These are phyloP conservation scores for Circinella umbellata DNA, from an alignment of 371 early-diverging fungal species.

Conservation along the genomic window DNA sequence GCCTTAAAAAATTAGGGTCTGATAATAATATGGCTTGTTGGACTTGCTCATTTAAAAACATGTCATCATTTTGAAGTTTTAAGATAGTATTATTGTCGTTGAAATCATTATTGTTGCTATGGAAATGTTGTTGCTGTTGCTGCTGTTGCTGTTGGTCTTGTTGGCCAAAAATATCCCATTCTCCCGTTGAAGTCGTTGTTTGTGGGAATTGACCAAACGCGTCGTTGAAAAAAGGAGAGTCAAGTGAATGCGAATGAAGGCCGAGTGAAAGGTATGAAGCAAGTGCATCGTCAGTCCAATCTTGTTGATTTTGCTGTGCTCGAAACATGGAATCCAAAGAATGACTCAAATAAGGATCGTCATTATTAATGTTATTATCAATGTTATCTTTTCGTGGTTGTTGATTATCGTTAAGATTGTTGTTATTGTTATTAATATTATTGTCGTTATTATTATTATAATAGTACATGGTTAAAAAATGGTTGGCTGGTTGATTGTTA, in stretches of 20 bases:
- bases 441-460: slow-evolving; percentile 5
- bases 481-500: background rate
- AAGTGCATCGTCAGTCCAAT: slow-evolving; percentile 9
- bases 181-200: background rate
- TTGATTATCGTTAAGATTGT: background rate
- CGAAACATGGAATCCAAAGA: slow-evolving; percentile 5
- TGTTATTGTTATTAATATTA: background rate
- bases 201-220: slow-evolving; percentile 3
- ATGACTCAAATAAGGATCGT: slow-evolving; percentile 6
- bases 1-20: slow-evolving; percentile 32
- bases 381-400: background rate
- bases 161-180: slow-evolving; percentile 11
- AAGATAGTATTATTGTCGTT: background rate
- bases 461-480: slow-evolving; percentile 1
- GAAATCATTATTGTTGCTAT: slow-evolving; percentile 16
- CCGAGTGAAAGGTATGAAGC: slow-evolving; percentile 10
- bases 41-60: slow-evolving; percentile 21
- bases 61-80: slow-evolving; percentile 11
- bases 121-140: background rate
- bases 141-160: background rate
- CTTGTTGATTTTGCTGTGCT: slow-evolving; percentile 1
- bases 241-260: slow-evolving; percentile 10
- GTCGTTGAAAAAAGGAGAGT: slow-evolving; percentile 11
- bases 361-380: background rate
- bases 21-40: slow-evolving; percentile 35